phyloP scores from a whole-genome alignment of 768 basidiomycete species.

The Chiua virens region DNA sequence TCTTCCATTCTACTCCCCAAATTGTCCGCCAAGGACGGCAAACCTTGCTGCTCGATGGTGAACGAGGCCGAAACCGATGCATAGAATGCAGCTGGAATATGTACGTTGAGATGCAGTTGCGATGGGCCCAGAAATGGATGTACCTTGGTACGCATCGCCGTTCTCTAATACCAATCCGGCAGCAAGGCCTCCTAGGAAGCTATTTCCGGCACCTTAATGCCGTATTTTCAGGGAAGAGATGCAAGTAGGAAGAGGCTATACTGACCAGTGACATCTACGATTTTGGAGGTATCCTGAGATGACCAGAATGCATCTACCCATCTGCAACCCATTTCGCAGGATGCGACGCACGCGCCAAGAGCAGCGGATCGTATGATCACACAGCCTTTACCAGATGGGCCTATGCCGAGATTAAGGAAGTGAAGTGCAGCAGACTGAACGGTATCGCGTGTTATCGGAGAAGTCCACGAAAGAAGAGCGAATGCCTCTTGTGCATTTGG shows the following conservation, averaged over 20 bases:
- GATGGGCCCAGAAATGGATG: slow-evolving; percentile 15
- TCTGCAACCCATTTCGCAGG: slow-evolving; percentile 36
- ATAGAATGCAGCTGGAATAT: slow-evolving; percentile 62
- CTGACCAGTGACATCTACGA: slow-evolving; percentile 83
- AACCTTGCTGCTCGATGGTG: slow-evolving; percentile 76
- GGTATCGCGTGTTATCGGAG: slow-evolving; percentile 38
- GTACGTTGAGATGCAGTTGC: slow-evolving; percentile 15
- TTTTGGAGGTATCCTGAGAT: slow-evolving; percentile 40
- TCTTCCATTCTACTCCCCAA: slow-evolving; percentile 29
- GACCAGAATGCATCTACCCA: slow-evolving; percentile 84
- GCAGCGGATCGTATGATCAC: slow-evolving; percentile 77
- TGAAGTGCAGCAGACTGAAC: slow-evolving; percentile 68
- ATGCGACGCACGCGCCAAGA: slow-evolving; percentile 68
- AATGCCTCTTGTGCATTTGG: slow-evolving; percentile 89
- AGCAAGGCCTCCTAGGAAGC: slow-evolving; percentile 81
- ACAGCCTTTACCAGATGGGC: slow-evolving; percentile 46
- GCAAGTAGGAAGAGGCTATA: slow-evolving; percentile 5
- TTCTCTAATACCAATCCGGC: slow-evolving; percentile 62
- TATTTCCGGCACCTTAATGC: slow-evolving; percentile 79
- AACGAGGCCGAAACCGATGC: slow-evolving; percentile 83
- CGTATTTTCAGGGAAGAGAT: slow-evolving; percentile 1
- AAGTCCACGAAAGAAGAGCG: slow-evolving; percentile 57
- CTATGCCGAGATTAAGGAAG: slow-evolving; percentile 64
- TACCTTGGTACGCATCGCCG: slow-evolving; percentile 69
- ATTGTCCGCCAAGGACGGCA: slow-evolving; percentile 51